phyloP scores from a whole-genome alignment of 2,329 filamentous ascomycete species.

The Saccharata proteae region DNA sequence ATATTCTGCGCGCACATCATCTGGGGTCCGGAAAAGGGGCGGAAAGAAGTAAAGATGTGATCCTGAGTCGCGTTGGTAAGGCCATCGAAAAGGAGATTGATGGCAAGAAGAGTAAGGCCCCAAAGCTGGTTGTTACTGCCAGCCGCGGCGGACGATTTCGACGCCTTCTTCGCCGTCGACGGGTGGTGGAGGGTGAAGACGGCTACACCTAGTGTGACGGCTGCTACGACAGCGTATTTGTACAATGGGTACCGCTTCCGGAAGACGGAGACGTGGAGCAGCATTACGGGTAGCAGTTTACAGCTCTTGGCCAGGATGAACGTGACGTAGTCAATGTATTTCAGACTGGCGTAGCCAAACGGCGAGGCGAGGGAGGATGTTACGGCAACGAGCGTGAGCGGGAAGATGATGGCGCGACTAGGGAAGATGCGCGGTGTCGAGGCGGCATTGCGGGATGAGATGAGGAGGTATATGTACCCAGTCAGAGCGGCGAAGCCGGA shows the following conservation, averaged over 20 bases:
- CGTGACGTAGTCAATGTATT: conserved; percentile 95
- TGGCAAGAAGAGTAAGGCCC: conserved; percentile 68
- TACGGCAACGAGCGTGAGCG: conserved; percentile 73
- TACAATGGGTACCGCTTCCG: conserved; percentile 80
- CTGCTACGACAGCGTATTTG: conserved; percentile 87
- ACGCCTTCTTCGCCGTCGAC: conserved; percentile 23
- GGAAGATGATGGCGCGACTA: conserved; percentile 57
- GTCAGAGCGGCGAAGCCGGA: conserved; percentile 76
- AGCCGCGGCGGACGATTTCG: conserved; percentile 38
- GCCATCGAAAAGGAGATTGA: conserved; percentile 92
- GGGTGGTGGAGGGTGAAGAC: conserved; percentile 83
- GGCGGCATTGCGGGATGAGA: conserved; percentile 43
- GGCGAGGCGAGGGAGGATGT: conserved; percentile 85
- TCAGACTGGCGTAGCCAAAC: conserved; percentile 84
- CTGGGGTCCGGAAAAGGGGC: conserved; percentile 78
- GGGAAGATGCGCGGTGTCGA: conserved; percentile 58
- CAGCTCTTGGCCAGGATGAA: conserved; percentile 96
- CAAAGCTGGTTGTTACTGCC: conserved; percentile 56
- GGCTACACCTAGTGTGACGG: conserved; percentile 85
- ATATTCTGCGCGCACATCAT: conserved; percentile 99
- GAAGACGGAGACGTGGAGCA: conserved; percentile 87
- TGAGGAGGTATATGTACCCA: conserved; percentile 67
- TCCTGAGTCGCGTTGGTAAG: conserved; percentile 96
- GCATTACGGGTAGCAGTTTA: conserved; percentile 98
- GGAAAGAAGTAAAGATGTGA: conserved; percentile 70